Base-by-base conservation (phyloP, 108 stramenopile species). In the Aurantiochytrium sp. region DNA sequence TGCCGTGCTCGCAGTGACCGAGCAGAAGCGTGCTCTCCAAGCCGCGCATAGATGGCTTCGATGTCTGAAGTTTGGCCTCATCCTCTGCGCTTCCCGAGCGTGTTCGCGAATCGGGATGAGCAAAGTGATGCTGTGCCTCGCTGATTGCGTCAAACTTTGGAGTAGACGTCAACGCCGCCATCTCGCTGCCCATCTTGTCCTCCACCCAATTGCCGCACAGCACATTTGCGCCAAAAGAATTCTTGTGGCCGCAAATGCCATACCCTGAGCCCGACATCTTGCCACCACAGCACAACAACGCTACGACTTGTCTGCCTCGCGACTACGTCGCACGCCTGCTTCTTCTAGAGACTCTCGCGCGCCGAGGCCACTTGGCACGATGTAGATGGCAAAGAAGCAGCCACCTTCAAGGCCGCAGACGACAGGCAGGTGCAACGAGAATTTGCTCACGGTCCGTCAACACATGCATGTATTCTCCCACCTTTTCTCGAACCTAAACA, bases 211-310 rank as follows among this genome's bases (percentile, higher is more conserved):
- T 83, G 16, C 76, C 76, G n/a, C 45, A 47, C 6, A 47, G 51
- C 25, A 83, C 76, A 25, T 53, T 83, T 23, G 76, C 18, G 49
- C 49, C n/a, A 45, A 21, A 83, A 12, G 49, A n/a, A 23, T 83
- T 83, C 49, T 47, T 83, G 76, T 83, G 76, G 51, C 76, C 76
- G 28, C 76, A 53, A 1, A 83, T 83, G n/a, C 76, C 76, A 35
- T 83, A 53, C 45, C 76, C 76, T 55, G 45, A 42, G 64, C 42
- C 4, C 42, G 64, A 69, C 64, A 69, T 69, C 42, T 28, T 69
- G 64, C 35, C 2, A 2, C 35, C 35, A 0, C 35, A 35, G 35
- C 35, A 35, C 35, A 35, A 35, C 35, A 35, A 35, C 35, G 35
- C 35, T 1, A 35, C 35, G 35, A 35, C 35, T 35, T 35, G 35